Evolutionary conservation across 768 basidiomycete species (phyloP).

Genomic region (Porphyrellus cyaneotinctus): DNA sequence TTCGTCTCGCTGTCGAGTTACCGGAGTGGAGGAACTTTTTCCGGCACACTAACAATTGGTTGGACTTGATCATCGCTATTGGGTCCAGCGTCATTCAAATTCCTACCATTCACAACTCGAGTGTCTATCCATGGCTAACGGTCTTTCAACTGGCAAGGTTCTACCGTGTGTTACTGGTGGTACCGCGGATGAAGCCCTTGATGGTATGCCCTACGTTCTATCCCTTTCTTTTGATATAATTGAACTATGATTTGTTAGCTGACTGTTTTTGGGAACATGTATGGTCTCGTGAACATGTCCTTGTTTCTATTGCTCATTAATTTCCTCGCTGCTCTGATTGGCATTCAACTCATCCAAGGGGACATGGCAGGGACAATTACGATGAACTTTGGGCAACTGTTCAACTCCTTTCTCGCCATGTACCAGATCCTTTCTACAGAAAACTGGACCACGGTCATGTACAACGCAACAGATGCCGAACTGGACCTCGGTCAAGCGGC

Average conservation of each 20-base stretch:
- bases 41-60: conserved; percentile 52
- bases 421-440: conserved; percentile 92
- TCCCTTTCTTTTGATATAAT: conserved; percentile 4
- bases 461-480: conserved; percentile 60
- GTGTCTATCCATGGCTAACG: conserved; percentile 84
- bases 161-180: conserved; percentile 86
- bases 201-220: conserved; percentile 46
- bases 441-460: conserved; percentile 85
- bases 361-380: conserved; percentile 52
- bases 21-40: conserved; percentile 86
- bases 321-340: conserved; percentile 77
- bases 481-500: conserved; percentile 60
- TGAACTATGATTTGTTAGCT: conserved; percentile 41
- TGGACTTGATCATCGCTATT: conserved; percentile 75
- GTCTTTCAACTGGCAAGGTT: conserved; percentile 83
- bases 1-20: conserved; percentile 65
- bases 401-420: conserved; percentile 79
- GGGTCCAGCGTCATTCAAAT: conserved; percentile 79
- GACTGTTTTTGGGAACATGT: conserved; percentile 88
- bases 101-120: conserved; percentile 62
- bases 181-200: conserved; percentile 87
- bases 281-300: conserved; percentile 87
- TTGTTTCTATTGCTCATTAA: conserved; percentile 87
- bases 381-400: conserved; percentile 80
- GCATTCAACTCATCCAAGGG: conserved; percentile 81